Conservation (phyloP, 352 stramenopile species). For the Thalassiosira allenii region DNA sequence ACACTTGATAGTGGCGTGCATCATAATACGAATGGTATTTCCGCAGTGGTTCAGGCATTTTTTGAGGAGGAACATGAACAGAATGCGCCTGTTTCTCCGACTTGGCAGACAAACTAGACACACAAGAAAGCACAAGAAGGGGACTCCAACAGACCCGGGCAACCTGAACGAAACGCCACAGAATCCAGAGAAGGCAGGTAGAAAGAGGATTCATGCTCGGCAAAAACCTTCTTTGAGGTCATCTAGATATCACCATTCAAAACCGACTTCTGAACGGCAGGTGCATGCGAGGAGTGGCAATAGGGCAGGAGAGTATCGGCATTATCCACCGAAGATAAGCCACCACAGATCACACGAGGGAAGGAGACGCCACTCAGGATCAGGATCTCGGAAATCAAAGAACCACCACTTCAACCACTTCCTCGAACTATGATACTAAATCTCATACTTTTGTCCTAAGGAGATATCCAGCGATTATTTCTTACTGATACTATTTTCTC, state of each 20-base stretch:
- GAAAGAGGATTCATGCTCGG: no score
- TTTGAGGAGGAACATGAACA: no score
- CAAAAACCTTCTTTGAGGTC: no score
- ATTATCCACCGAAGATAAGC: background rate
- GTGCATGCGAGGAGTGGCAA: no score
- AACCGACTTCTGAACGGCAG: background rate
- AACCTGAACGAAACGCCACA: no score
- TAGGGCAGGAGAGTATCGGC: background rate
- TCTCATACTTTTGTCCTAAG: background rate
- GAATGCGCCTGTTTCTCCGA: no score
- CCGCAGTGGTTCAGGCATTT: background rate
- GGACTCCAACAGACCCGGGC: no score
- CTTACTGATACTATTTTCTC: background rate
- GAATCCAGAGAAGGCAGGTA: no score
- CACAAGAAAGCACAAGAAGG: no score
- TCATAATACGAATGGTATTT: background rate
- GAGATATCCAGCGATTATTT: no score
- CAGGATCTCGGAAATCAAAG: background rate
- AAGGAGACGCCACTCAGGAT: background rate
- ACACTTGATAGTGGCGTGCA: background rate
- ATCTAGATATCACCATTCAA: no score
- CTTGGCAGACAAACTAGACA: no score
- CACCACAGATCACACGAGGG: background rate
- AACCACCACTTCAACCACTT: slow-evolving; percentile 20
- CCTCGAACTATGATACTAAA: slow-evolving; percentile 4